These are phyloP conservation scores for Sugiyamaella neomexicana DNA, from an alignment of 1,139 yeast species.

Conservation along the genomic window DNA sequence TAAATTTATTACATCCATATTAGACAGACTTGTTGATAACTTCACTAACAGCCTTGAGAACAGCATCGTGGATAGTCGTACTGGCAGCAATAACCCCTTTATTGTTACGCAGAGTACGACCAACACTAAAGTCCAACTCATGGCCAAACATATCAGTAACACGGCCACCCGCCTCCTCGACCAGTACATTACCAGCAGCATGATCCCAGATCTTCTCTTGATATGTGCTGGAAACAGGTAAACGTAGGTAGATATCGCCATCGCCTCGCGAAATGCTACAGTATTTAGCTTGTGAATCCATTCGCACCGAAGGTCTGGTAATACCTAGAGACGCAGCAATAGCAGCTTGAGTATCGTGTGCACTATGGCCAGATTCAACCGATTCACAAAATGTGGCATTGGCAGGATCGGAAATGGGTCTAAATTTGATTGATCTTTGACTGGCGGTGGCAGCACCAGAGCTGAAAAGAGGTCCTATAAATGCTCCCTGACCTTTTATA, in stretches of 20 bases:
- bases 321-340: slow-evolving; percentile 70
- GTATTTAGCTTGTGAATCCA: slow-evolving; percentile 96
- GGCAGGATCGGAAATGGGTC: slow-evolving; percentile 36
- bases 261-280: slow-evolving; percentile 88
- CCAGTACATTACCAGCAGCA: slow-evolving; percentile 88
- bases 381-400: slow-evolving; percentile 82
- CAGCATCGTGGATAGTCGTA: slow-evolving; percentile 57
- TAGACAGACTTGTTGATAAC: slow-evolving; percentile 11
- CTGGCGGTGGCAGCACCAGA: slow-evolving; percentile 13
- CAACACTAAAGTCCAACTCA: slow-evolving; percentile 77
- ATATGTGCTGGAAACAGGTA: slow-evolving; percentile 74
- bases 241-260: slow-evolving; percentile 86
- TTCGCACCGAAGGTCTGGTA: slow-evolving; percentile 50
- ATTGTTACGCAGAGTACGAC: slow-evolving; percentile 68
- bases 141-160: slow-evolving; percentile 83
- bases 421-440: slow-evolving; percentile 37
- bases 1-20: background rate
- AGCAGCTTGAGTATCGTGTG: slow-evolving; percentile 80
- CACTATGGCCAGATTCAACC: slow-evolving; percentile 95
- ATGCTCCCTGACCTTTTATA: slow-evolving; percentile 71
- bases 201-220: slow-evolving; percentile 99
- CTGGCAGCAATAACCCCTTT: slow-evolving; percentile 94
- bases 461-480: slow-evolving; percentile 34
- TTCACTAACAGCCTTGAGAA: slow-evolving; percentile 56
- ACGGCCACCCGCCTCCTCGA: slow-evolving; percentile 86